Percentiles rank a stretch among this genome's conserved stretches.
Evolutionary conservation across 495 filamentous ascomycete genomes (phyloP).

Genomic region (Neurospora sublineolata): DNA sequence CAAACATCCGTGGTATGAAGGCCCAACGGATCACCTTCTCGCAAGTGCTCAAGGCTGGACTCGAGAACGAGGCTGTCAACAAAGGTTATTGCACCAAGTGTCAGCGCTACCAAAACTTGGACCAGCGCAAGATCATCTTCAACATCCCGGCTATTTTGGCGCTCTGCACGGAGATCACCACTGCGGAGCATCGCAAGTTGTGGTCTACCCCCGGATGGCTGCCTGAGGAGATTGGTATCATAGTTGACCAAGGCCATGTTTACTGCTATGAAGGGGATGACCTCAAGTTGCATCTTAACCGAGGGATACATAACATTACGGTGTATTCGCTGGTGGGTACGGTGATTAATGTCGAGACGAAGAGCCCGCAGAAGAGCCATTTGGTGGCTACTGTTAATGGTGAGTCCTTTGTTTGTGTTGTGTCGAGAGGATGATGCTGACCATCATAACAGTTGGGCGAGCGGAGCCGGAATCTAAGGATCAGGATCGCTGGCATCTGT

Average conservation of each 20-base stretch:
- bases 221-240: constrained; percentile 81
- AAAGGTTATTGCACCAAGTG: constrained; percentile 88
- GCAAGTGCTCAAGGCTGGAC: constrained; percentile 71
- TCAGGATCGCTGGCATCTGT: constrained; percentile 73
- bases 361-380: constrained; percentile 74
- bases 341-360: constrained; percentile 77
- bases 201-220: constrained; percentile 87
- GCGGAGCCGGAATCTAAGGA: constrained; percentile 43
- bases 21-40: constrained; percentile 57
- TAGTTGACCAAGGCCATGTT: constrained; percentile 69
- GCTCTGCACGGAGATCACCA: constrained; percentile 68
- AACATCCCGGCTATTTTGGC: constrained; percentile 70
- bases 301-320: constrained; percentile 53
- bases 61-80: constrained; percentile 69
- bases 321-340: constrained; percentile 90
- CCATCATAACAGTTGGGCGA: constrained; percentile 39
- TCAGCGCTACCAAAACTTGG: constrained; percentile 70
- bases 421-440: no score
- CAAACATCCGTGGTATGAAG: constrained; percentile 34
- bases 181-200: constrained; percentile 56
- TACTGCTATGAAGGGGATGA: constrained; percentile 88
- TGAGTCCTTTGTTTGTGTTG: no score
- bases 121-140: constrained; percentile 67
- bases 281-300: constrained; percentile 53
- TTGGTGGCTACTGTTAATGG: constrained; percentile 83